phyloP scores from a whole-genome alignment of 164 flowering plant species.

The Chimonanthus salicifolius region DNA sequence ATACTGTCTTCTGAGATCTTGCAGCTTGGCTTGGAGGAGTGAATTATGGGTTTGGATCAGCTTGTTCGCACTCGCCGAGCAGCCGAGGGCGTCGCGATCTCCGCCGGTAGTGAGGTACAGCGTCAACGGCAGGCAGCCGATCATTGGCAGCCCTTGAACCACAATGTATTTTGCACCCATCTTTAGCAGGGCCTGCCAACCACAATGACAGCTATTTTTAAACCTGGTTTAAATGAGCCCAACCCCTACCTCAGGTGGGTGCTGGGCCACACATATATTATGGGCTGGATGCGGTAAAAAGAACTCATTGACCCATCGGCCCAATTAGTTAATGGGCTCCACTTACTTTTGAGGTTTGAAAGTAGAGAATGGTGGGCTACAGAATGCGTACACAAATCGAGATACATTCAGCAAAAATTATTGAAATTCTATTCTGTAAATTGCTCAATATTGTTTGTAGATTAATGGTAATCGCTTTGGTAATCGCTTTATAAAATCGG shows the following conservation, averaged over 20 bases:
- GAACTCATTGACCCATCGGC: neutral
- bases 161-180: constrained; percentile 72
- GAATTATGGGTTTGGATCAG: constrained; percentile 42
- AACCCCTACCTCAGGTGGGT: too few species aligned
- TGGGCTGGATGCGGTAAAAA: too few species aligned
- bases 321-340: neutral
- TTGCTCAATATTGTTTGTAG: too few species aligned
- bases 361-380: too few species aligned
- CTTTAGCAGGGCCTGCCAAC: constrained; percentile 41
- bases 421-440: too few species aligned
- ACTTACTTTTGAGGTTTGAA: neutral
- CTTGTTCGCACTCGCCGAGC: constrained; percentile 52
- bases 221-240: too few species aligned
- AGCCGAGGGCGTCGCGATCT: constrained; percentile 57
- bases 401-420: too few species aligned
- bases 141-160: constrained; percentile 62
- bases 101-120: constrained; percentile 33
- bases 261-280: too few species aligned
- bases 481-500: too few species aligned
- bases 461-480: too few species aligned
- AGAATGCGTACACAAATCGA: too few species aligned
- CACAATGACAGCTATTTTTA: neutral
- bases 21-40: constrained; percentile 33
- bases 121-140: constrained; percentile 67
- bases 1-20: constrained; percentile 33